Evolutionary conservation across 352 stramenopile species (phyloP).

Genomic region (Aphanomyces euteiches): DNA sequence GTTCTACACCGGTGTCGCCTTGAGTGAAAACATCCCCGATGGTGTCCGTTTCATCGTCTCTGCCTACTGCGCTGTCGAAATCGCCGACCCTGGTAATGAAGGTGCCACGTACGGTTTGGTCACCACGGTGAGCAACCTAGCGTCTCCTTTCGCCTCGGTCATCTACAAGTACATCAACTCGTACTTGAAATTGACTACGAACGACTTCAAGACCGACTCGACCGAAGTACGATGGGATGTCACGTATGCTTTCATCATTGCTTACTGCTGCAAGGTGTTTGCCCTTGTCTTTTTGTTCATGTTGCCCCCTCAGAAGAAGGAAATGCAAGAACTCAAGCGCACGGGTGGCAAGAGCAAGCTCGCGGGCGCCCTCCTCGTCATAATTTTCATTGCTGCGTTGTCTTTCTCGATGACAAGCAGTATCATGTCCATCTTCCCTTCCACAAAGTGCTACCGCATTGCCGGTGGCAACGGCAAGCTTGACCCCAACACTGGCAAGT

Average conservation of each 20-base stretch:
- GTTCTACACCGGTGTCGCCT: constrained; percentile 29
- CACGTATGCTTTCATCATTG: background rate
- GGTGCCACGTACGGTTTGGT: background rate
- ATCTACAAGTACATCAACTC: constrained; percentile 7
- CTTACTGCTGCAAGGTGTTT: background rate
- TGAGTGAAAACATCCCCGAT: constrained; percentile 21
- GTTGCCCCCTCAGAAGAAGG: background rate
- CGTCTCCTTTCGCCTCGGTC: constrained; percentile 15
- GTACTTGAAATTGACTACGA: background rate
- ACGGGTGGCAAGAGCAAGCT: background rate
- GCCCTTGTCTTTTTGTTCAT: background rate
- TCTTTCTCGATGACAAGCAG: background rate
- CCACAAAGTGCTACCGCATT: constrained; percentile 1
- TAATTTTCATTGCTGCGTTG: background rate
- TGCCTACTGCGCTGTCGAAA: constrained; percentile 33
- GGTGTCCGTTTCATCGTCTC: constrained; percentile 25
- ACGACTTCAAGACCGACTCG: background rate
- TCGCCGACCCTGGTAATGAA: constrained; percentile 14
- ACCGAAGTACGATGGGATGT: constrained; percentile 18
- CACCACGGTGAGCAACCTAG: constrained; percentile 18
- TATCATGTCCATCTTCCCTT: constrained; percentile 1
- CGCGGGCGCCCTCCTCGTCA: background rate
- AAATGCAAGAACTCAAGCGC: background rate
- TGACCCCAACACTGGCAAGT: background rate
- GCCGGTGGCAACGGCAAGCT: background rate